Base-by-base conservation (phyloP, 2,329 filamentous ascomycete species). In the Aspergillus proliferans region DNA sequence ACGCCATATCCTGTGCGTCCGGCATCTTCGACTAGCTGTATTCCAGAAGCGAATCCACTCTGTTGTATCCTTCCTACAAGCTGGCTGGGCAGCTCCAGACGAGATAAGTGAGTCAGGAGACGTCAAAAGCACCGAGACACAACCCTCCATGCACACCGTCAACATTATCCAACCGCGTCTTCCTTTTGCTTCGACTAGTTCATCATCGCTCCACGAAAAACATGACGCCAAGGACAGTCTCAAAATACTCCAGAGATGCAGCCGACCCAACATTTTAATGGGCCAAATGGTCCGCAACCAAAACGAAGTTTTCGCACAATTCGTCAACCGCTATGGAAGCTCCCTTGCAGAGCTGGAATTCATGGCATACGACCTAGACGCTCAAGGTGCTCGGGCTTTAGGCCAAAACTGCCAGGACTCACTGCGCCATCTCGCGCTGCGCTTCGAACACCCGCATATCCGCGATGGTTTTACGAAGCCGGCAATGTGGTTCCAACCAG, bases 381-480 rank as follows among this genome's bases (percentile, higher is more conserved):
- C 51, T 4, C 51, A 59, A 10, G 59, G 65, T 10, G 59, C 66
- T n/a, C 52, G 51, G 38, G 58, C 61, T 9, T 34, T 65, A n/a
- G 56, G 53, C 4, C 46, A 47, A 1, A 55, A 47, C 12, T 64
- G 62, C 45, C 48, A 54, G 36, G 30, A 53, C 36, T 55, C 50
- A 15, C 54, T 70, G 39, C 60, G 58, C 5, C 57, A 66, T 49
- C 57, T 70, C n/a, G 62, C 60, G 10, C 53, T 70, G 43, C 63
- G 64, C 21, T 68, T 69, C 48, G 62, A 61, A 36, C 66, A 69
- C 50, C 60, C 58, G 2, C 64, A 67, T 34, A 58, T 69, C 28
- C 60, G 66, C 34, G 64, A 68, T 33, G 54, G 57, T 3, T 53
- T 54, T 21, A 58, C 66, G 30, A 58, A 59, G 33, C 56, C 60